Evolutionary conservation across 352 stramenopile genomes (phyloP), one percentile per base, ranked within the genome.

Genomic region (Globisporangium solare): DNA sequence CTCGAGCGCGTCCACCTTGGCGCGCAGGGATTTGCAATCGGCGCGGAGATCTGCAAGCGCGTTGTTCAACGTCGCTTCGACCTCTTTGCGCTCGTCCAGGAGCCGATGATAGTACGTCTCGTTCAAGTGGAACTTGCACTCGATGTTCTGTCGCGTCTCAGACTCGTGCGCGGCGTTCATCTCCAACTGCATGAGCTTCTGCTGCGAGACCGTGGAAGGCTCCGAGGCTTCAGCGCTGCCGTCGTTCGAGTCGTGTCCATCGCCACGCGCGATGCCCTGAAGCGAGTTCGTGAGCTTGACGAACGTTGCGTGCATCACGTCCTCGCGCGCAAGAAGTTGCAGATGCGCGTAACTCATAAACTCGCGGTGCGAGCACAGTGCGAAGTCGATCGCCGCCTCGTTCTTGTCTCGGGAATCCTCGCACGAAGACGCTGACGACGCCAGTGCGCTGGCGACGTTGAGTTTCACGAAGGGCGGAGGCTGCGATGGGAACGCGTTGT

Each of bases 321-420:
- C 57, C 47, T 70, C 63, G 14, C 68, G 68, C 21, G 56, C 47
- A 12, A 76, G 43, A 32, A 89, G 50, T 47, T 73, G 63, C 37
- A 68, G 17, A 37, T 78, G 54, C 6, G 76, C 64, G 13, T 68
- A 71, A 12, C 61, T 65, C 64, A 80, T 83, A 51, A 84, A 81
- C 48, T 85, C 79, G 21, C 76, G 79, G 22, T 89, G 78, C 3
- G 73, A 70, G 14, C 75, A 70, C 22, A 87, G 56, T 6, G 74
- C 74, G 6, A 78, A 73, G 46, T 88, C 79, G 45, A 87, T 82
- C 18, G 76, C 71, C 4, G 63, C 66, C 10, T 88, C 71, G 8
- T 67, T 74, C 43, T 78, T 67, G 2, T 48, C 61, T 3, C 27
- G 27, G 3, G 4, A 6, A 35, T 35, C 27, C 10, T 35, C 27